Evolutionary conservation across 2,329 filamentous ascomycete genomes (phyloP), one percentile per base, ranked within the genome.

Genomic region (Echinosphaeria canescens): DNA sequence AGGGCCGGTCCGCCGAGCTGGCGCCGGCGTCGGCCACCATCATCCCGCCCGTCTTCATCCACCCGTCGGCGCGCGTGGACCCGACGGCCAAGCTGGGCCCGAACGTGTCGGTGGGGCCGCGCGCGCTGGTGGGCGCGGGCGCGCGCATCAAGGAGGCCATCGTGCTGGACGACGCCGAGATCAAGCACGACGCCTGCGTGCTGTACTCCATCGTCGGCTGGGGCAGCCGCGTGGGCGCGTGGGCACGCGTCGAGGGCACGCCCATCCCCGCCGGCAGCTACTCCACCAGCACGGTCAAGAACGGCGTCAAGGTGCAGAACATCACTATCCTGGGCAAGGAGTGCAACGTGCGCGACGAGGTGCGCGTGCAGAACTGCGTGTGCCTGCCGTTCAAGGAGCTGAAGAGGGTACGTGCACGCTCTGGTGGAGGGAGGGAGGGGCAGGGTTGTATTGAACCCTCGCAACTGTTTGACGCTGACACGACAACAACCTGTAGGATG

Each of bases 261-360:
- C 84, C 85, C 1, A 90, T 78, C 11, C 76, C 84, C 0, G 70
- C 80, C 29, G 73, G 65, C 27, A 92, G 76, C 56, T 85, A 95
- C 56, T 78, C 70, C 28, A 95, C 85, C 10, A 92, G 76, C 53
- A 82, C 95, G 41, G 63, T 95, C 50, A 95, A 93, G 68, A 91
- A 93, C 43, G 88, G 88, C 27, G 73, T 95, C 51, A 95, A 95
- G 62, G 88, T 98, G 27, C 88, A 95, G 61, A 91, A 81, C 50
- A 88, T 95, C 45, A 95, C 85, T 25, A 98, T 95, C 38, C 53
- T 98, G 34, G 85, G 85, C 46, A 93, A 95, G 61, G 88, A 98
- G 51, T 95, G 85, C 43, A 69, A 61, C 29, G 88, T 95, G 16
- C 82, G 75, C 4, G 88, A 98, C 41, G 88, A 95, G 52, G 74